Evolutionary conservation across 2,329 filamentous ascomycete genomes (phyloP).

Genomic region (Arthroderma sp.): DNA sequence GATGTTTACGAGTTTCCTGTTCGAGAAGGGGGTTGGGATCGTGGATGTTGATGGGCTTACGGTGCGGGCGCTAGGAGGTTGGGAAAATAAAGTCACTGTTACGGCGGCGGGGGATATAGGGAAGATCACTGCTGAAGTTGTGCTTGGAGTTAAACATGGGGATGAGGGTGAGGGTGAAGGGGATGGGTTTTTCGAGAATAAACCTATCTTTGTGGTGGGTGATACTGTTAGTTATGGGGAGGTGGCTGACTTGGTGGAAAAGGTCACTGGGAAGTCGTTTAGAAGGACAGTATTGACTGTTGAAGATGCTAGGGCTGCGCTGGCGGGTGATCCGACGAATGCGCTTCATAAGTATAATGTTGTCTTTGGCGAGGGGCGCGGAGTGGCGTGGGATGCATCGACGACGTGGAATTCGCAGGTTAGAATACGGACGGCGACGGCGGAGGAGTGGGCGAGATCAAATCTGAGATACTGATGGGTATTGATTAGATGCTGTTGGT

Average conservation of each 20-base stretch:
- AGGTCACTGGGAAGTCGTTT: slow-evolving; percentile 30
- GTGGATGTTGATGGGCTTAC: slow-evolving; percentile 35
- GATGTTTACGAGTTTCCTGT: slow-evolving; percentile 58
- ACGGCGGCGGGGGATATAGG: slow-evolving; percentile 55
- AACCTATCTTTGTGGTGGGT: slow-evolving; percentile 47
- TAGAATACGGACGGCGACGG: slow-evolving; percentile 24
- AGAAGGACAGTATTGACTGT: slow-evolving; percentile 39
- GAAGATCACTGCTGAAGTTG: slow-evolving; percentile 42
- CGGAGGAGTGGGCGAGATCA: slow-evolving; percentile 12
- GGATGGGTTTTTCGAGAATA: slow-evolving; percentile 19
- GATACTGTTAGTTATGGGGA: slow-evolving; percentile 47
- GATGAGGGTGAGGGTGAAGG: slow-evolving; percentile 8
- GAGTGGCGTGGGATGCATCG: slow-evolving; percentile 45
- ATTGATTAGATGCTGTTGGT: no score
- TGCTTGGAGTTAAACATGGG: slow-evolving; percentile 23
- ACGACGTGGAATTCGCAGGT: slow-evolving; percentile 41
- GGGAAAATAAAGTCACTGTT: slow-evolving; percentile 49
- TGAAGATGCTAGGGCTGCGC: slow-evolving; percentile 31
- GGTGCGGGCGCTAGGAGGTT: slow-evolving; percentile 45
- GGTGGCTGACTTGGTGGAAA: slow-evolving; percentile 42
- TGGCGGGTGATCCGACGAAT: slow-evolving; percentile 36
- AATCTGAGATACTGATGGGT: neutral
- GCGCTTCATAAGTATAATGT: slow-evolving; percentile 46
- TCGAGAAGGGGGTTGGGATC: slow-evolving; percentile 49
- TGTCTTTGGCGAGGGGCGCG: slow-evolving; percentile 46